These are phyloP conservation scores for Cordyceps farinosa DNA, from an alignment of 2,329 filamentous ascomycete genomes.

Conservation along the genomic window DNA sequence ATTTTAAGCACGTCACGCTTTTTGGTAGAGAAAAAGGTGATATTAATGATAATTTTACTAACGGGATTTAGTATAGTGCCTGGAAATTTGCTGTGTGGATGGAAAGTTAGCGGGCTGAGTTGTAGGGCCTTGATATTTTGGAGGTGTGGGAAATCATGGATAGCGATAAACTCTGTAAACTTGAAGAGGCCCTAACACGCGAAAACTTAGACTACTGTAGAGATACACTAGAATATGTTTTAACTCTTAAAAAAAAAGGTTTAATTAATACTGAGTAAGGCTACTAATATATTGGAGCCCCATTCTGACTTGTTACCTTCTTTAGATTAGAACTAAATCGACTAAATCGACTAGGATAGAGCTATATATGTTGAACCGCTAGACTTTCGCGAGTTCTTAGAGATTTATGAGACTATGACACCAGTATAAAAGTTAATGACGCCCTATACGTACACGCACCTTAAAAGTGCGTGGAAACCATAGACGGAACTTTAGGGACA, in stretches of 20 bases:
- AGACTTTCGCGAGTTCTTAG: slow-evolving; percentile 25
- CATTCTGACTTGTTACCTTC: not conserved
- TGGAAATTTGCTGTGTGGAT: slow-evolving; percentile 49
- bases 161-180: slow-evolving; percentile 30
- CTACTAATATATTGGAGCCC: not conserved
- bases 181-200: slow-evolving; percentile 25
- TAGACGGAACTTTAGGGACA: not conserved
- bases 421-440: slow-evolving; percentile 30
- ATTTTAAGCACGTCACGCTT: slow-evolving; percentile 28
- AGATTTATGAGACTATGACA: slow-evolving; percentile 28
- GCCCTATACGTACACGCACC: not conserved
- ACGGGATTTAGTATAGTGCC: slow-evolving; percentile 57
- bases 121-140: slow-evolving; percentile 34
- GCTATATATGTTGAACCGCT: slow-evolving; percentile 34
- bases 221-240: not conserved
- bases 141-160: slow-evolving; percentile 29
- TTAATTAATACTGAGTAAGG: not conserved
- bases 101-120: slow-evolving; percentile 25
- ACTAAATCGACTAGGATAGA: slow-evolving; percentile 31
- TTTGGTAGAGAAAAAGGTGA: slow-evolving; percentile 47
- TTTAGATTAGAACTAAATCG: too few species aligned
- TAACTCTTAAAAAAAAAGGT: not conserved
- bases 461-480: not conserved
- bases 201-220: slow-evolving; percentile 17
- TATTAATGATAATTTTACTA: slow-evolving; percentile 52